Evolutionary conservation across 129 eudicot species (phyloP).

Genomic region (Lonicera japonica): DNA sequence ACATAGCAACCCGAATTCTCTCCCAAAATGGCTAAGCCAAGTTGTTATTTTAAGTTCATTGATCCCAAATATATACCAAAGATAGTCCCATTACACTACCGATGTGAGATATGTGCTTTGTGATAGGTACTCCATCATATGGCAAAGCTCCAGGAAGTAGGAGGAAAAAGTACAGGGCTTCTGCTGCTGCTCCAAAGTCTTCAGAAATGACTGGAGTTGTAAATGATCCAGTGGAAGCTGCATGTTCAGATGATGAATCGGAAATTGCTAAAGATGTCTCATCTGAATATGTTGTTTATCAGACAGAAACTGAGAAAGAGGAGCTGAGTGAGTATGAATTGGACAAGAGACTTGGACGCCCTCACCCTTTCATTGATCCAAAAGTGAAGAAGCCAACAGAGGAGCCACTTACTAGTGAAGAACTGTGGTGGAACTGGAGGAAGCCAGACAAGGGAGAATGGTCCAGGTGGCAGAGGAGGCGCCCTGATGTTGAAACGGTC

Average conservation of each 20-base stretch:
- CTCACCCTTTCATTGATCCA: slow-evolving; percentile 91
- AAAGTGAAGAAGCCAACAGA: slow-evolving; percentile 55
- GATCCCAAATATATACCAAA: too few relatives aligned
- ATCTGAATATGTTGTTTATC: slow-evolving; percentile 82
- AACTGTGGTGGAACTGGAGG: slow-evolving; percentile 99
- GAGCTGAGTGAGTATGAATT: slow-evolving; percentile 63
- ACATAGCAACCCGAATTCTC: too few relatives aligned
- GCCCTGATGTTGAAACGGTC: slow-evolving; percentile 97
- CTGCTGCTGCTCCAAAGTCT: slow-evolving; percentile 46
- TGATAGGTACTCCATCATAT: slow-evolving; percentile 37
- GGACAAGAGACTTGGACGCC: slow-evolving; percentile 78
- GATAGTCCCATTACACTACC: too few relatives aligned
- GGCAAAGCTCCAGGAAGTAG: slow-evolving; percentile 92
- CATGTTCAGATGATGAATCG: slow-evolving; percentile 32
- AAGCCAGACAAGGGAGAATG: slow-evolving; percentile 80
- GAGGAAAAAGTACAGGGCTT: slow-evolving; percentile 56
- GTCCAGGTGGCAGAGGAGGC: slow-evolving; percentile 97
- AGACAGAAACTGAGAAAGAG: slow-evolving; percentile 47
- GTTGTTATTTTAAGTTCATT: too few relatives aligned
- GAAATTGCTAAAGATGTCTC: slow-evolving; percentile 55
- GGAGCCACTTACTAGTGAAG: slow-evolving; percentile 89
- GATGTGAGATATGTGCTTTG: too few relatives aligned
- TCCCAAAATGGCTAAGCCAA: too few relatives aligned
- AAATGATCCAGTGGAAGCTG: slow-evolving; percentile 36
- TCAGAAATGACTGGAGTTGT: slow-evolving; percentile 30